These are phyloP conservation scores for Lipomyces anomalus DNA, from an alignment of 805 yeast species.

Conservation along the genomic window DNA sequence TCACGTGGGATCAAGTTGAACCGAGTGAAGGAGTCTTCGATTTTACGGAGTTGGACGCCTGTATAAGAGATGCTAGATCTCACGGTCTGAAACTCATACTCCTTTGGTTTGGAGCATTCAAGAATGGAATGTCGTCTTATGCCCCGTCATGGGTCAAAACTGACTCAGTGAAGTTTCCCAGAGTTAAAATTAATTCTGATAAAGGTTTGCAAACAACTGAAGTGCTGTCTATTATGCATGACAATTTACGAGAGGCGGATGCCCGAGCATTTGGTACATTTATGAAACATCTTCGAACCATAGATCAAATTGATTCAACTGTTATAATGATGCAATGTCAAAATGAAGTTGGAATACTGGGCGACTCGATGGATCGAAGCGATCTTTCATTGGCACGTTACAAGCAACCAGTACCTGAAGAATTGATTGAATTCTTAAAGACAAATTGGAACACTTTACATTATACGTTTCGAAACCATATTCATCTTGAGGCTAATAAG, in stretches of 20 bases:
- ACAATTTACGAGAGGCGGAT: constrained; percentile 9
- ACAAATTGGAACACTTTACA: neutral
- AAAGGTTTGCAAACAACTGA: constrained; percentile 3
- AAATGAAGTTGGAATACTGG: constrained; percentile 21
- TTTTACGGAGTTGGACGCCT: constrained; percentile 14
- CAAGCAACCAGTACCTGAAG: constrained; percentile 9
- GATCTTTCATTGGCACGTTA: constrained; percentile 6
- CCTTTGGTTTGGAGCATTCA: constrained; percentile 24
- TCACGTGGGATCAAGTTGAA: constrained; percentile 23
- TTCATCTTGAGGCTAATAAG: neutral
- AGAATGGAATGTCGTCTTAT: constrained; percentile 19
- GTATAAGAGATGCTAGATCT: constrained; percentile 14
- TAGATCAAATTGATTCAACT: constrained; percentile 10
- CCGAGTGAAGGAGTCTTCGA: constrained; percentile 19
- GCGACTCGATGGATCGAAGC: constrained; percentile 16
- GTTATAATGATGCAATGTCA: constrained; percentile 22
- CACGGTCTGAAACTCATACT: constrained; percentile 13
- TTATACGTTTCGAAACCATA: neutral
- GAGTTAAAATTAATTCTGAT: constrained; percentile 6
- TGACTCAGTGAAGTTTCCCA: constrained; percentile 13
- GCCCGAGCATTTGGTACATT: constrained; percentile 12
- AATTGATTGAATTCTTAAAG: neutral
- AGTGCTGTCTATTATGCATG: constrained; percentile 12
- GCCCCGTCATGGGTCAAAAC: constrained; percentile 20
- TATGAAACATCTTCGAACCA: constrained; percentile 10